A percentile compares a stretch with the other conserved stretches of the same genome.
Conservation (phyloP, 108 stramenopile genomes). For the Pseudonitzschia multiseries region DNA sequence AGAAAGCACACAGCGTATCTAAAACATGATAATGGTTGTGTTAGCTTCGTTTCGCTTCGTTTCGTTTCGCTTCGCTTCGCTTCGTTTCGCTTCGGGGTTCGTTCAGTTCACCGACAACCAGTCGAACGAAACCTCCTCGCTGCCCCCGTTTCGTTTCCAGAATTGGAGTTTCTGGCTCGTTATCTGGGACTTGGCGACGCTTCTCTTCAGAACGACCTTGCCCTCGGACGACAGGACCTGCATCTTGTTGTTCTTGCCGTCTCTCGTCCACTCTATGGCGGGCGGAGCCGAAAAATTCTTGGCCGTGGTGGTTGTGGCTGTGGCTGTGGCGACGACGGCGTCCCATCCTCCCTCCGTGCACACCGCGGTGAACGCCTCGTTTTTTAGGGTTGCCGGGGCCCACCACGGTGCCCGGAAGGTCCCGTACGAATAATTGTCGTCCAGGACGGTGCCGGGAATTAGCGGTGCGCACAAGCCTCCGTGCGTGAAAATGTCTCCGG, state of each 20-base stretch:
- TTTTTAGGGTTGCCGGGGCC: slow-evolving; percentile 25
- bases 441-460: slow-evolving; percentile 16
- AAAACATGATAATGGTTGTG: no score
- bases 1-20: no score
- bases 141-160: slow-evolving; percentile 26
- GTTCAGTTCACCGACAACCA: neutral
- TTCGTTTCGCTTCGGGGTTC: neutral
- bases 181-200: slow-evolving; percentile 16
- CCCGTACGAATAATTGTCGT: slow-evolving; percentile 13
- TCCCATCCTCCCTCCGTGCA: slow-evolving; percentile 2
- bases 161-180: slow-evolving; percentile 6
- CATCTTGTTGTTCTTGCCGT: slow-evolving; percentile 19
- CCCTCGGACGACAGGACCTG: neutral
- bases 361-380: neutral
- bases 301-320: no score
- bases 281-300: neutral
- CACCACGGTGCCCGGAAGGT: slow-evolving; percentile 33
- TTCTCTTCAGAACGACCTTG: slow-evolving; percentile 11
- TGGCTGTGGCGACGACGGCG: no score
- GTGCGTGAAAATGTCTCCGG: slow-evolving; percentile 9
- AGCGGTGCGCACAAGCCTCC: slow-evolving; percentile 24
- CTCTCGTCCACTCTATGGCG: slow-evolving; percentile 19
- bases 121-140: slow-evolving; percentile 18
- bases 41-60: no score
- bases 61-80: no score